A percentile compares a stretch with the other conserved stretches of the same genome.
Conservation (phyloP, 192 early-diverging fungal genomes). For the Backusella liffmaniae region DNA sequence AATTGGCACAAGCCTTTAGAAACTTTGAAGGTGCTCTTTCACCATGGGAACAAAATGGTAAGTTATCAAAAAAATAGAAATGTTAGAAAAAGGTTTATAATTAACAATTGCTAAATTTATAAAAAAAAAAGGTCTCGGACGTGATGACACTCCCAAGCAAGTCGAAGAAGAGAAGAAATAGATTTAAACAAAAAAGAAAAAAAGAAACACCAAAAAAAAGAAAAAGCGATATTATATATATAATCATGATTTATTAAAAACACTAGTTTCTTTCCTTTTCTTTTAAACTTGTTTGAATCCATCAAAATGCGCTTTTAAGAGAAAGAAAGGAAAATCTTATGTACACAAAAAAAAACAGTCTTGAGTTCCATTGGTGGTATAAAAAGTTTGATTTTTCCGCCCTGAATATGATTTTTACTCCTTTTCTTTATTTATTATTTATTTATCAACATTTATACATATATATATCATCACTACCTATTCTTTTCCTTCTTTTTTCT, state of each 20-base stretch:
- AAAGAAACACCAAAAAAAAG: constrained; percentile 9
- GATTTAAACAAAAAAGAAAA: background rate
- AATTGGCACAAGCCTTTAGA: constrained; percentile 94
- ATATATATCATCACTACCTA: background rate
- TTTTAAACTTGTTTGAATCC: background rate
- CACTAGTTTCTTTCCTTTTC: background rate
- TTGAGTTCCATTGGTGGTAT: background rate
- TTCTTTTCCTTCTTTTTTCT: background rate
- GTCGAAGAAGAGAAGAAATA: constrained; percentile 23
- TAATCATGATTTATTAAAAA: background rate
- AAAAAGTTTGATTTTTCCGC: constrained; percentile 5
- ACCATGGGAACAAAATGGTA: constrained; percentile 90
- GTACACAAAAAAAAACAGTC: background rate
- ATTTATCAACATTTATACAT: background rate
- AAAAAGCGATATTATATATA: constrained; percentile 16
- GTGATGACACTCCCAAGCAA: constrained; percentile 38
- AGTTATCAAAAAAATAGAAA: constrained; percentile 8
- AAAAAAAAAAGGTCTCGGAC: constrained; percentile 35
- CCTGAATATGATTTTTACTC: background rate
- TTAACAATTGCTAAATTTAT: background rate
- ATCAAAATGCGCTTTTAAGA: background rate
- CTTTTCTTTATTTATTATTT: background rate
- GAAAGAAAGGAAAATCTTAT: background rate
- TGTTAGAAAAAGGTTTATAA: background rate
- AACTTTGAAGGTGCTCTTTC: constrained; percentile 91